Percentiles rank a stretch among this genome's conserved stretches.
These are phyloP conservation scores for Pythium myriotylum DNA, from an alignment of 352 stramenopile genomes.

Conservation along the genomic window DNA sequence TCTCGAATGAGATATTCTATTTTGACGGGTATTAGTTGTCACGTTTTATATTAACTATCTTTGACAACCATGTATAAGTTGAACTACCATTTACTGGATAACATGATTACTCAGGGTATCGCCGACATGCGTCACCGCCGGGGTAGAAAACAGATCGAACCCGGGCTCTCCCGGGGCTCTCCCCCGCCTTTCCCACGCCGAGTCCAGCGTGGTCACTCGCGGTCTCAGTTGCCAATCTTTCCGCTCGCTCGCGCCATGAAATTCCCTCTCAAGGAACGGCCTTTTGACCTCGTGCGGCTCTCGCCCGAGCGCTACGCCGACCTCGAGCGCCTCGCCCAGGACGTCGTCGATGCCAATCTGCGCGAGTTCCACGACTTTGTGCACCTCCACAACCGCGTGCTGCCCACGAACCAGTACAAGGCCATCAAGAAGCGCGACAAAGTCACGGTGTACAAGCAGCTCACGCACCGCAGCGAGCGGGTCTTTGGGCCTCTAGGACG, in stretches of 20 bases:
- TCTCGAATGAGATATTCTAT: no score
- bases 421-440: conserved; percentile 49
- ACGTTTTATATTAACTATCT: no score
- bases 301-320: conserved; percentile 32
- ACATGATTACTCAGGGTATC: no score
- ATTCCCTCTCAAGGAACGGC: conserved; percentile 20
- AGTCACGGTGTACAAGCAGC: conserved; percentile 49
- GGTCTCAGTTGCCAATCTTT: background rate
- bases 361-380: conserved; percentile 34
- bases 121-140: no score
- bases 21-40: no score
- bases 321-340: conserved; percentile 29
- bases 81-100: no score
- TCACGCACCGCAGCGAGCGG: conserved; percentile 22
- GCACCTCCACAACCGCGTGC: conserved; percentile 28
- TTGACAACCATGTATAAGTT: no score
- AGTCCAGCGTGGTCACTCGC: no score
- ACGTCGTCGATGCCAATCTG: conserved; percentile 37
- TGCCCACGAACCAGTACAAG: conserved; percentile 52
- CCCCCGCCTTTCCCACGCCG: no score
- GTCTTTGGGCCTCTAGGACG: conserved; percentile 3
- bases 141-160: no score
- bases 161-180: no score
- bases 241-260: conserved; percentile 11
- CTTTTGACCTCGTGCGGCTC: conserved; percentile 36